Base-by-base conservation (phyloP, 2,329 filamentous ascomycete species). In the Lecanoromycetidae sp. region DNA sequence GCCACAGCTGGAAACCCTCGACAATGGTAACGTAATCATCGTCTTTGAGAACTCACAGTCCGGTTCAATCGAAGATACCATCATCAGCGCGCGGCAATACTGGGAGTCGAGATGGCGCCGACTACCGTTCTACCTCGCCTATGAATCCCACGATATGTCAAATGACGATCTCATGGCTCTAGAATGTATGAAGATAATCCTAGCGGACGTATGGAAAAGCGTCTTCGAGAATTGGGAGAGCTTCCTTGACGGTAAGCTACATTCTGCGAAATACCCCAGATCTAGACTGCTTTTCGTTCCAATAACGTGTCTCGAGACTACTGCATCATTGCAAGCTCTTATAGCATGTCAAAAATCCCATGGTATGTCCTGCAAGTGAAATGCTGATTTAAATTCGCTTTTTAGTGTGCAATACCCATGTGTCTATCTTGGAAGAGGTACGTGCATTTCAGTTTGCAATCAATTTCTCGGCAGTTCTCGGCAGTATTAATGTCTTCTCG, bases 51-150 rank as follows among this genome's bases (percentile, higher is more conserved):
- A 70, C 39, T 70, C 70, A 0, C 65, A 71, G 23, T 68, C 68
- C 2, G 62, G 64, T 15, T 63, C 62, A 9, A 66, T 71, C 22
- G 63, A 69, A 30, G 69, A 75, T 52, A 75, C 71, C 1, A 52
- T 75, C 8, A 67, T 75, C 17, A 61, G 67, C 2, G 70, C 72
- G 3, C 63, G 71, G 12, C 64, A 70, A 36, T 67, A 72, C 48
- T 66, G 70, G 39, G 72, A 75, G 56, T 44, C 63, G n/a, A 63
- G 67, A n/a, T 75, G 72, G 72, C 64, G 71, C 7, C 61, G 72
- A 4, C 57, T 75, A 5, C 69, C 71, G 0, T 73, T 74, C 52
- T 71, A 71, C 48, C 60, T 74, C 0, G 64, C 64, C 2, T 63
- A 64, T 26, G 66, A 69, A 40, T 55, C 54, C 15, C 54, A 56